A percentile compares a stretch with the other conserved stretches of the same genome.
Evolutionary conservation across 306 rosid species (phyloP).

Genomic region (Cucumis melo): DNA sequence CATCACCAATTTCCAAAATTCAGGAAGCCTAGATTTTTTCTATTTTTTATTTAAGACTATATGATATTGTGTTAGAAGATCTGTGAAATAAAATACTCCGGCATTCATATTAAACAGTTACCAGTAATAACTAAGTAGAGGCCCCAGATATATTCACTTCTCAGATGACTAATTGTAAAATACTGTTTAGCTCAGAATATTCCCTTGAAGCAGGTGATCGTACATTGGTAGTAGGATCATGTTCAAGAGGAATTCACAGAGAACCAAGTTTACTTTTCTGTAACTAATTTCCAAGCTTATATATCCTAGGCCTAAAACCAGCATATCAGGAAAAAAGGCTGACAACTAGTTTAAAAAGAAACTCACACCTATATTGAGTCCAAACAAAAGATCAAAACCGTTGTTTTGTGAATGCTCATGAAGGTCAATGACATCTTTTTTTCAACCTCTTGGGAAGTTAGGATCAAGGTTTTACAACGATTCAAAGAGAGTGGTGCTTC

Average conservation of each 20-base stretch:
- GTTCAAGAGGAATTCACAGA: not conserved
- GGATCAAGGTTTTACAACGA: not conserved
- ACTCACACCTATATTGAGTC: not conserved
- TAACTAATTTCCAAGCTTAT: not conserved
- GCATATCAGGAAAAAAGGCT: not conserved
- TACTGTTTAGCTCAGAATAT: not conserved
- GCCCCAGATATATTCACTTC: not conserved
- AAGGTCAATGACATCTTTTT: not conserved
- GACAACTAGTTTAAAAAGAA: not conserved
- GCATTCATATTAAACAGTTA: not conserved
- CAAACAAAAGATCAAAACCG: not conserved
- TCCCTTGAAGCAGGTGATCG: not conserved
- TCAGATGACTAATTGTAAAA: not conserved
- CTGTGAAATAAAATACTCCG: not conserved
- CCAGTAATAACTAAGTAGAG: not conserved
- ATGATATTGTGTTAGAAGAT: not conserved
- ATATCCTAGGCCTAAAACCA: not conserved
- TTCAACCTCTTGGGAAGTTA: not conserved
- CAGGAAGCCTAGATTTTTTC: not conserved
- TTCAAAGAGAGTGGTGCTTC: not conserved
- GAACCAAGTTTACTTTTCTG: not conserved
- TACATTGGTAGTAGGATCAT: not conserved
- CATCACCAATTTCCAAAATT: not conserved
- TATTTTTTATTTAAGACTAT: not conserved
- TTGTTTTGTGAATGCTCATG: not conserved